These are phyloP conservation scores for Fraxinus anomala DNA, from an alignment of 257 asterid genomes.

Conservation along the genomic window DNA sequence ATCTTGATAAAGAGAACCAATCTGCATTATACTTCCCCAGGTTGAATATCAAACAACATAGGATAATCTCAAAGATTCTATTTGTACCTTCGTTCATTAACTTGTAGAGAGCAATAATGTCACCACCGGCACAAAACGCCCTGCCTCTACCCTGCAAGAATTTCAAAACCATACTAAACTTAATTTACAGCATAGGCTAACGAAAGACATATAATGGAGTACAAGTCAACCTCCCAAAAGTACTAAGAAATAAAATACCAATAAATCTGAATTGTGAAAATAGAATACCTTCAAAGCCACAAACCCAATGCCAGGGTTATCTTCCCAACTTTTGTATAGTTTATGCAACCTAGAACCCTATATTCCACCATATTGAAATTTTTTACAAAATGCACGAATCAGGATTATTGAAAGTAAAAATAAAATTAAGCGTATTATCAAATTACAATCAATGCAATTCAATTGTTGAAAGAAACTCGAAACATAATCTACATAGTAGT, in stretches of 20 bases:
- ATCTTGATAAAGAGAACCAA: not conserved
- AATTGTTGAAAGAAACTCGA: conserved; percentile 13
- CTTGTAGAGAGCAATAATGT: conserved; percentile 66
- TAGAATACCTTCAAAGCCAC: conserved; percentile 73
- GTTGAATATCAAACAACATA: not conserved
- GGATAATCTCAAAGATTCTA: not conserved
- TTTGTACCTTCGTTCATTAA: conserved; percentile 57
- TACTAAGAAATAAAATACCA: not conserved
- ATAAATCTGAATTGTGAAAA: not conserved
- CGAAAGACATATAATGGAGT: not conserved
- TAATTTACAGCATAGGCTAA: conserved; percentile 25
- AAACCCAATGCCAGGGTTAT: conserved; percentile 63
- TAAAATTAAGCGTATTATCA: not conserved
- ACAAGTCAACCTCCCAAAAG: not conserved
- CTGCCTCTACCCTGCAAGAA: conserved; percentile 82
- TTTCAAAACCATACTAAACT: conserved; percentile 32
- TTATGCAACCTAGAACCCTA: conserved; percentile 72
- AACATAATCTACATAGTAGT: not conserved
- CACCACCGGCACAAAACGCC: conserved; percentile 98
- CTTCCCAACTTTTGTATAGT: conserved; percentile 90
- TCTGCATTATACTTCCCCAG: not conserved
- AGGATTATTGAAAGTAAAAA: conserved; percentile 3
- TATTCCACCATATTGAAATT: conserved; percentile 17
- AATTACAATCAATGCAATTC: conserved; percentile 13
- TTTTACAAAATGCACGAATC: conserved; percentile 8